Base-by-base conservation (phyloP, 1,284 basidiomycete genomes). In the Malassezia japonica region DNA sequence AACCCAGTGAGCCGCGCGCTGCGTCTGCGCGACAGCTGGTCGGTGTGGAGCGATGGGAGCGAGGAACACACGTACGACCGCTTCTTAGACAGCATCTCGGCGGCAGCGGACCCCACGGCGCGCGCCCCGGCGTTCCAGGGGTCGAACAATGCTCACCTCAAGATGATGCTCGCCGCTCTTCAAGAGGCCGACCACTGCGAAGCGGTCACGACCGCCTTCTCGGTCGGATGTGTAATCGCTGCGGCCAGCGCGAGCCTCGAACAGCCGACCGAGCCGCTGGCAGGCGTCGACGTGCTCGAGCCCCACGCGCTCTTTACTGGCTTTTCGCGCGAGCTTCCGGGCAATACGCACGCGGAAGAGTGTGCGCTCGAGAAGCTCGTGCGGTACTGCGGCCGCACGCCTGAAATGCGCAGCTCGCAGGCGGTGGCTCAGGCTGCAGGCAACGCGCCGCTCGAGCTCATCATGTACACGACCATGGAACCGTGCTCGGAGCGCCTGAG, bases 291-390 rank as follows among this genome's bases (percentile, higher is more conserved):
- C 0, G 25, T 47, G 5, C 35, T 46, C 8, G 50, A 52, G 25
- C 56, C 52, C 3, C 41, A 46, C 1, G 50, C 86, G 32, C 75
- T 98, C 23, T 77, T 86, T 6, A 83, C 83, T 6, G 91, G 91
- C 23, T 92, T 84, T 75, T 95, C 90, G 29, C 80, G 94, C 66
- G 91, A 98, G 73, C 79, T 95, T 0, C 61, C 62, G 1, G 92
- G 91, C 44, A 98, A 96, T 74, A 96, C 92, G 1, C 94, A 99
- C 73, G 92, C 92, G 12, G 92, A 99, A 75, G 88, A 91, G 20
- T 94, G 92, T 70, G 91, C 92, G 0, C 76, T 98, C 39, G 74
- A 80, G 34, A 96, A 96, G 70, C 81, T 84, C 12, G 36, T 43
- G 73, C 75, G 29, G 46, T 31, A 57, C 16, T 60, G 51, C 16